These are phyloP conservation scores for Aphanomyces astaci DNA, from an alignment of 352 stramenopile genomes.

Conservation along the genomic window DNA sequence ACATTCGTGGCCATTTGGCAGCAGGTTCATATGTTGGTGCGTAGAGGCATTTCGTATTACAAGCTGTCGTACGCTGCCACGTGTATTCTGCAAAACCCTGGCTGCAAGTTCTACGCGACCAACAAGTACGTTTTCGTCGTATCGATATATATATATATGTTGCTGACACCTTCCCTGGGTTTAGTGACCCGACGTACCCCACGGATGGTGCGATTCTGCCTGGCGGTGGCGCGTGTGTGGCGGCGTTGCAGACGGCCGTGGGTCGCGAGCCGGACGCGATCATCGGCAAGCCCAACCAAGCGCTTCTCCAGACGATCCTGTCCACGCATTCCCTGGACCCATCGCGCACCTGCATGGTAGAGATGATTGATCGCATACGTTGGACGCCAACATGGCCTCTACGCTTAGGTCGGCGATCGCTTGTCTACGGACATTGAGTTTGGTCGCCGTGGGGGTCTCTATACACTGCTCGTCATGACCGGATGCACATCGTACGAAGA, in stretches of 20 bases:
- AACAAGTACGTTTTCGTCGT: conserved; percentile 46
- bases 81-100: conserved; percentile 60
- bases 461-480: conserved; percentile 69
- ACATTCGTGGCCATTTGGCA: not conserved
- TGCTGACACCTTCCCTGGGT: not conserved
- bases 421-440: conserved; percentile 82
- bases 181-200: conserved; percentile 67
- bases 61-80: conserved; percentile 74
- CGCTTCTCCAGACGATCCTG: conserved; percentile 72
- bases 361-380: not conserved
- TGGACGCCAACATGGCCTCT: not conserved
- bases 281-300: conserved; percentile 76
- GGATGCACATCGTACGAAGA: conserved; percentile 59
- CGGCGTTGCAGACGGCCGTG: conserved; percentile 55
- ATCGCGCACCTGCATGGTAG: conserved; percentile 74
- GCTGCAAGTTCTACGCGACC: conserved; percentile 72
- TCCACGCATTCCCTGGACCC: conserved; percentile 57
- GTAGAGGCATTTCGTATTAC: conserved; percentile 73
- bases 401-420: conserved; percentile 59
- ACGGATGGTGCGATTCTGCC: conserved; percentile 64
- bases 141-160: no score
- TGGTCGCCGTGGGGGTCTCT: conserved; percentile 51
- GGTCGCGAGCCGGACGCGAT: conserved; percentile 59
- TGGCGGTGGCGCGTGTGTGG: conserved; percentile 56
- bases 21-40: not conserved